A percentile compares a stretch with the other conserved stretches of the same genome.
Conservation (phyloP, 2,329 filamentous ascomycete species). For the Nemania sp. region DNA sequence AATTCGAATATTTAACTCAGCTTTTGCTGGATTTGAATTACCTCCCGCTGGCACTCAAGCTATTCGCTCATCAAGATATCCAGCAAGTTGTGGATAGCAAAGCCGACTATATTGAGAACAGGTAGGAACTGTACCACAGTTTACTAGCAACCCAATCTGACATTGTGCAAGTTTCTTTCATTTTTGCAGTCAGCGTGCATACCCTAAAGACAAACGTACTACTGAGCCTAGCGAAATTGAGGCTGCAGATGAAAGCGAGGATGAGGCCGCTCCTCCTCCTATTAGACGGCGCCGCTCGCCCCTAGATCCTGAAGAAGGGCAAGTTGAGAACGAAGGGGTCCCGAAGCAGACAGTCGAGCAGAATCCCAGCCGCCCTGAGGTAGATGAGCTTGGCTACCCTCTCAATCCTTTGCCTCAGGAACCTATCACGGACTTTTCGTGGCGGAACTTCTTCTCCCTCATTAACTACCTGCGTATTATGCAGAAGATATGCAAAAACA, state of each 20-base stretch:
- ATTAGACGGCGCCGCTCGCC: slow-evolving; percentile 72
- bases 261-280: slow-evolving; percentile 86
- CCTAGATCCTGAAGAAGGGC: slow-evolving; percentile 52
- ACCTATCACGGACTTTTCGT: slow-evolving; percentile 90
- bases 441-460: slow-evolving; percentile 92
- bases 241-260: slow-evolving; percentile 67
- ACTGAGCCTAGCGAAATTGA: slow-evolving; percentile 51
- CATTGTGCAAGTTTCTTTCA: slow-evolving; percentile 79
- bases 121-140: slow-evolving; percentile 63
- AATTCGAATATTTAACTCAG: slow-evolving; percentile 96
- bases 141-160: slow-evolving; percentile 37
- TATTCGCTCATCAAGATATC: slow-evolving; percentile 94
- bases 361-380: slow-evolving; percentile 64
- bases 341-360: slow-evolving; percentile 53
- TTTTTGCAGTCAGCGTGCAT: slow-evolving; percentile 74
- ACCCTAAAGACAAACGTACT: slow-evolving; percentile 46
- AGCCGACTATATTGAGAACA: slow-evolving; percentile 83
- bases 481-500: slow-evolving; percentile 97
- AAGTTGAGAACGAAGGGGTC: slow-evolving; percentile 45
- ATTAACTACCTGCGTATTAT: slow-evolving; percentile 97
- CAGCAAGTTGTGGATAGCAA: slow-evolving; percentile 89
- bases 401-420: slow-evolving; percentile 75
- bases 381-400: slow-evolving; percentile 90
- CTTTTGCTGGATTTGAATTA: slow-evolving; percentile 95
- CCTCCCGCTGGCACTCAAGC: slow-evolving; percentile 88